Evolutionary conservation across 345 rosid species (phyloP).

Genomic region (Sisymbrium altissimum): DNA sequence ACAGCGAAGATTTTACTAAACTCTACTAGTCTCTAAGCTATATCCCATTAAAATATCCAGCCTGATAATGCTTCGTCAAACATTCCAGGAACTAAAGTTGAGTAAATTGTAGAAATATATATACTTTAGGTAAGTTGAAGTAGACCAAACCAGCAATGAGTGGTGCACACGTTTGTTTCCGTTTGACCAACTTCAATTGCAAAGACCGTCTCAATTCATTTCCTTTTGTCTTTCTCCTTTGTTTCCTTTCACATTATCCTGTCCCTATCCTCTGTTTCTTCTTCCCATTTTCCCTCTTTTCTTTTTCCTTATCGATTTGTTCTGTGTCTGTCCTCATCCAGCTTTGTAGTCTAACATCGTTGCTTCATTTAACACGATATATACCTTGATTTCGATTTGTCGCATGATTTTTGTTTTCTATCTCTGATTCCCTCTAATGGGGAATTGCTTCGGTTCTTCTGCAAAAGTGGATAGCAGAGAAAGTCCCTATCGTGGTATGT

Average conservation of each 20-base stretch:
- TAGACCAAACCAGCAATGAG: conserved; percentile 14
- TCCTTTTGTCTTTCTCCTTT: neutral
- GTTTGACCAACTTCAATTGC: conserved; percentile 18
- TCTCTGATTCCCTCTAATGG: conserved; percentile 38
- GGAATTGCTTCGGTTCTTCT: conserved; percentile 58
- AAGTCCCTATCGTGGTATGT: conserved; percentile 40
- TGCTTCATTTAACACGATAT: neutral
- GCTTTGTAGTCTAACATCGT: neutral
- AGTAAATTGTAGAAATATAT: neutral
- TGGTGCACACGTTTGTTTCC: conserved; percentile 23
- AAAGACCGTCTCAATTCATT: conserved; percentile 7
- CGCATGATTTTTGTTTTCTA: neutral
- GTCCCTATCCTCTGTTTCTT: conserved; percentile 16
- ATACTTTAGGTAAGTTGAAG: neutral
- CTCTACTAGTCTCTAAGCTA: neutral
- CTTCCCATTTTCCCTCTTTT: conserved; percentile 9
- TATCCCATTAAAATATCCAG: neutral
- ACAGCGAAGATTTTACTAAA: no score
- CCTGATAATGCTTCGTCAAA: neutral
- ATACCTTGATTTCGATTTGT: neutral
- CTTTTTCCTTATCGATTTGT: neutral
- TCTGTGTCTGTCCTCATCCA: neutral
- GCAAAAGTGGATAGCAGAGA: conserved; percentile 50
- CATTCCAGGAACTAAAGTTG: neutral
- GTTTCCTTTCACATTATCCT: neutral